Evolutionary conservation across 768 basidiomycete genomes (phyloP).

Genomic region (Harrya chromipes): DNA sequence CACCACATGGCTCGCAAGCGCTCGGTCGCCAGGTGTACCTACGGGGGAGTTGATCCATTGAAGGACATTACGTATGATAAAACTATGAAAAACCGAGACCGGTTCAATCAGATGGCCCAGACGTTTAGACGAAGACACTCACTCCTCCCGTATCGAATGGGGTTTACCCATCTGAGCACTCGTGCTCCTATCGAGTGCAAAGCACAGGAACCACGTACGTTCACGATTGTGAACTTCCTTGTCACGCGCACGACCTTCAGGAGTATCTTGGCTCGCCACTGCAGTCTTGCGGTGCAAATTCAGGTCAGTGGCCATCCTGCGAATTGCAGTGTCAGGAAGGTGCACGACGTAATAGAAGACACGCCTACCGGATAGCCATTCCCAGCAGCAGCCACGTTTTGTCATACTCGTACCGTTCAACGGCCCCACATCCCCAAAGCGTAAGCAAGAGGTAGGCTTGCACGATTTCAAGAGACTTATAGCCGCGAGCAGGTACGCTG

Average conservation of each 20-base stretch:
- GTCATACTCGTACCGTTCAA: conserved; percentile 96
- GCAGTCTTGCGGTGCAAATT: conserved; percentile 89
- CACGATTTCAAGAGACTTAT: conserved; percentile 93
- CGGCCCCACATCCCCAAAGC: conserved; percentile 90
- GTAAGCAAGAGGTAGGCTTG: conserved; percentile 91
- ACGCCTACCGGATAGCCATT: conserved; percentile 72
- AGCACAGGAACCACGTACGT: conserved; percentile 90
- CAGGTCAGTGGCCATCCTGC: conserved; percentile 91
- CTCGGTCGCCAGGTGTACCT: conserved; percentile 62
- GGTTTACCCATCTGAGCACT: conserved; percentile 98
- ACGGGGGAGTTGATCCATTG: conserved; percentile 70
- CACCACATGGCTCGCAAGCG: conserved; percentile 76
- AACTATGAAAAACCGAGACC: conserved; percentile 41
- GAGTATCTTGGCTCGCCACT: conserved; percentile 55
- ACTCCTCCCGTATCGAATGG: conserved; percentile 91
- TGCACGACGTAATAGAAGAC: background rate
- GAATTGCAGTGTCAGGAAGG: conserved; percentile 10
- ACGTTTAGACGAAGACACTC: conserved; percentile 31
- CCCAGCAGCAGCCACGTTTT: conserved; percentile 89
- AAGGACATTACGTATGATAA: conserved; percentile 78
- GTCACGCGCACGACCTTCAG: conserved; percentile 79
- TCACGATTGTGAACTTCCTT: conserved; percentile 91
- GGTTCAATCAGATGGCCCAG: background rate
- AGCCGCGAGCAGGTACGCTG: conserved; percentile 77
- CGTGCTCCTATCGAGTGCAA: conserved; percentile 80